phyloP scores from a whole-genome alignment of 768 basidiomycete species.

The Sutorius australiensis region DNA sequence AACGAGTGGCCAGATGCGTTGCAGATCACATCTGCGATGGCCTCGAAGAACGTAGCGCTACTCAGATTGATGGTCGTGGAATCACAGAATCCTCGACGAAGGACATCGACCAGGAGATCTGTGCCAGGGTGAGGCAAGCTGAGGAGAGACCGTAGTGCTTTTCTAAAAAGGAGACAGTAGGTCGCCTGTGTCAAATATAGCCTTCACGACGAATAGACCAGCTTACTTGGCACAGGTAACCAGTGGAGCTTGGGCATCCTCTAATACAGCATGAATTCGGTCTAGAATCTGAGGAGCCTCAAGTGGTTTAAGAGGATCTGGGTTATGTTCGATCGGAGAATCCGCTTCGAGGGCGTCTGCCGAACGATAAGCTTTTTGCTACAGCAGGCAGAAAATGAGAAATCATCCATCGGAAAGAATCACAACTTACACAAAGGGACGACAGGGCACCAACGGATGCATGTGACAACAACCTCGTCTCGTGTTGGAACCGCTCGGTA shows the following conservation, averaged over 20 bases:
- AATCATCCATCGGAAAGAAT: neutral
- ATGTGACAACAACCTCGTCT: slow-evolving; percentile 67
- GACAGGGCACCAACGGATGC: slow-evolving; percentile 86
- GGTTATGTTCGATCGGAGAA: slow-evolving; percentile 61
- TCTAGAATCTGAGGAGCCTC: slow-evolving; percentile 54
- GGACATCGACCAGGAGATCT: slow-evolving; percentile 57
- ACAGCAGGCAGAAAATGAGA: neutral
- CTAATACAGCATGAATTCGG: slow-evolving; percentile 65
- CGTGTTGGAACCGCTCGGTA: slow-evolving; percentile 60
- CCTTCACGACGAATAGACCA: neutral
- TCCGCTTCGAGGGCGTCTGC: slow-evolving; percentile 47
- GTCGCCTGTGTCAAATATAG: slow-evolving; percentile 8
- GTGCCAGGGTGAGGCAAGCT: slow-evolving; percentile 50
- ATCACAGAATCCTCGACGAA: slow-evolving; percentile 67
- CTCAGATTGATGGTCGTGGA: slow-evolving; percentile 49
- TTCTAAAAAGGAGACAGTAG: slow-evolving; percentile 42
- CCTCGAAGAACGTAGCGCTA: slow-evolving; percentile 70
- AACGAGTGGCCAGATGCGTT: slow-evolving; percentile 53
- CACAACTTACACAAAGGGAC: slow-evolving; percentile 74
- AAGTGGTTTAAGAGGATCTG: slow-evolving; percentile 53
- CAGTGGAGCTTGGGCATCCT: slow-evolving; percentile 49
- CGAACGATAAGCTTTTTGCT: slow-evolving; percentile 80
- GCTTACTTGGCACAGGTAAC: slow-evolving; percentile 65
- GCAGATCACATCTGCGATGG: slow-evolving; percentile 67
- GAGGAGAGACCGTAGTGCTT: slow-evolving; percentile 69